Evolutionary conservation across 2,329 filamentous ascomycete species (phyloP).

Genomic region (Xylariales sp.): DNA sequence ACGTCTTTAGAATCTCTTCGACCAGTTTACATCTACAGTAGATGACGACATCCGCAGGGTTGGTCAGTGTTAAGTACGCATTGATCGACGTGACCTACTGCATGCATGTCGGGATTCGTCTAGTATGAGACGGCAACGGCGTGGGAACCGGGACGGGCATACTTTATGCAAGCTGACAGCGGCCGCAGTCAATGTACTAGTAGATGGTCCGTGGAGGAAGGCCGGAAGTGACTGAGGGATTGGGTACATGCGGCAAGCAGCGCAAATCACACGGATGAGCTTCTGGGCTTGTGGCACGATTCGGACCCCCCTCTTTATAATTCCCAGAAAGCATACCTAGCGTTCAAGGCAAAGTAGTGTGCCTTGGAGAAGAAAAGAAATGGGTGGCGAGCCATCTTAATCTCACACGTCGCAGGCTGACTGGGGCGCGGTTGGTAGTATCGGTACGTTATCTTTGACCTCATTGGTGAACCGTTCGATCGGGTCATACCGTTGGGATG

Average conservation of each 20-base stretch:
- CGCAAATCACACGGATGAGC: neutral
- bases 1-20: neutral
- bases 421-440: constrained; percentile 7
- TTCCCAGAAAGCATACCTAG: constrained; percentile 5
- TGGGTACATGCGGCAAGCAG: neutral
- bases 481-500: constrained; percentile 30
- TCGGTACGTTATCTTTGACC: constrained; percentile 4
- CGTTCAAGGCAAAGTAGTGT: neutral
- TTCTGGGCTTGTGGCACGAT: neutral
- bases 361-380: constrained; percentile 2
- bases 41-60: constrained; percentile 11
- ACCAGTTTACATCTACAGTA: constrained; percentile 4
- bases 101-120: constrained; percentile 16
- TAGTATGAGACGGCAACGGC: constrained; percentile 15
- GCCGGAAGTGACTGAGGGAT: constrained; percentile 1
- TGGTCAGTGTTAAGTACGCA: constrained; percentile 2
- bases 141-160: constrained; percentile 19
- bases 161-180: constrained; percentile 23
- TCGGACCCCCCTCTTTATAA: neutral
- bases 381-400: neutral
- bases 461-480: constrained; percentile 32
- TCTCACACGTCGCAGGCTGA: constrained; percentile 6
- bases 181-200: neutral
- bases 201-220: constrained; percentile 17
- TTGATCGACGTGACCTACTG: constrained; percentile 28